Conservation (phyloP, 2,329 filamentous ascomycete species). For the Nothophoma quercina region DNA sequence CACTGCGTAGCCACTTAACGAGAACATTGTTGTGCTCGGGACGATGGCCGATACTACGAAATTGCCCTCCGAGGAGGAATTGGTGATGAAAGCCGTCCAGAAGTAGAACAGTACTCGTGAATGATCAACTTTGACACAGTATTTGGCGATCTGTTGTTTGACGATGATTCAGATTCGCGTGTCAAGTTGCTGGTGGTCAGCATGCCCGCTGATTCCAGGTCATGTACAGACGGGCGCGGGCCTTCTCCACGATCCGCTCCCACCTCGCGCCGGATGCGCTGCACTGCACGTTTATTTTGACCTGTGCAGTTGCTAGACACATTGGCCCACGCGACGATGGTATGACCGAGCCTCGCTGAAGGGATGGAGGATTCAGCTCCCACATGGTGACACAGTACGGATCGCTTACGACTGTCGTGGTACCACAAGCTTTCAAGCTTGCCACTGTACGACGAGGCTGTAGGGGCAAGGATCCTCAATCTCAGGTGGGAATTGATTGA, state of each 20-base stretch:
- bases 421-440: constrained; percentile 27
- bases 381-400: constrained; percentile 36
- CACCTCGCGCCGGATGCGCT: constrained; percentile 48
- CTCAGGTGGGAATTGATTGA: constrained; percentile 7
- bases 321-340: constrained; percentile 44
- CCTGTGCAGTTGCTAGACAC: constrained; percentile 46
- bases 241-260: constrained; percentile 47
- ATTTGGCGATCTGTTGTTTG: not conserved
- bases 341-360: constrained; percentile 36
- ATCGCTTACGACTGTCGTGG: constrained; percentile 39
- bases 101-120: not conserved
- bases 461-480: constrained; percentile 15
- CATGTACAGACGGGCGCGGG: constrained; percentile 40
- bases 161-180: constrained; percentile 9
- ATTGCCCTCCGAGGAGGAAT: constrained; percentile 14
- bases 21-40: constrained; percentile 34
- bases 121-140: constrained; percentile 1
- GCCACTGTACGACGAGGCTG: constrained; percentile 25
- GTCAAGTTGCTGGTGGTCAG: constrained; percentile 39
- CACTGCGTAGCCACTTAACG: constrained; percentile 37
- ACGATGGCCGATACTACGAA: constrained; percentile 30
- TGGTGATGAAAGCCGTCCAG: not conserved
- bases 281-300: constrained; percentile 53
- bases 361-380: constrained; percentile 18
- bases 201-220: constrained; percentile 32